These are phyloP conservation scores for Eutypa lata DNA, from an alignment of 2,329 filamentous ascomycete genomes.

Conservation along the genomic window DNA sequence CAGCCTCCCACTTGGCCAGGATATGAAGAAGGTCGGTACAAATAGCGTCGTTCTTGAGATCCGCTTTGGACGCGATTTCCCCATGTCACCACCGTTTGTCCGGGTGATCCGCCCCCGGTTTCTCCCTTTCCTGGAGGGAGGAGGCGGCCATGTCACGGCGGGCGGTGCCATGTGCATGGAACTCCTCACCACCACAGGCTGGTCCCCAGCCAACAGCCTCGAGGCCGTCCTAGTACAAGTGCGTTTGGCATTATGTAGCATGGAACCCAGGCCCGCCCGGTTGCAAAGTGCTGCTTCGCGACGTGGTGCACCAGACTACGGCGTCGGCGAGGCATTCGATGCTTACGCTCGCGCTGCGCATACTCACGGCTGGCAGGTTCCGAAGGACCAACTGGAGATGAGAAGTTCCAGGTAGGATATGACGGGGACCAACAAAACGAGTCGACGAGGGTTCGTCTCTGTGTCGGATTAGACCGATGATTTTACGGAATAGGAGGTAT, in stretches of 20 bases:
- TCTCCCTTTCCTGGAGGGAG: constrained; percentile 65
- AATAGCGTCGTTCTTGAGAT: constrained; percentile 76
- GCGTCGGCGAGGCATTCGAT: constrained; percentile 65
- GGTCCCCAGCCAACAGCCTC: constrained; percentile 69
- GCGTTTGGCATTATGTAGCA: constrained; percentile 67
- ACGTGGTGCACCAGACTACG: constrained; percentile 50
- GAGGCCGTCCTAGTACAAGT: constrained; percentile 81
- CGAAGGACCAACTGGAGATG: constrained; percentile 52
- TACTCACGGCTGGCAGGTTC: constrained; percentile 71
- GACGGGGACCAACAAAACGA: no score
- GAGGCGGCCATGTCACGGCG: constrained; percentile 80
- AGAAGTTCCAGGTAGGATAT: neutral
- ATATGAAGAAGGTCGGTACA: constrained; percentile 63
- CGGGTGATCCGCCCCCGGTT: constrained; percentile 80
- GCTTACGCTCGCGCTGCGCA: constrained; percentile 69
- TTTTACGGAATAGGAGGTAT: no score
- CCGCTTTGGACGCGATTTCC: constrained; percentile 74
- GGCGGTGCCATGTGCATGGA: constrained; percentile 86
- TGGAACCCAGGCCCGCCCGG: constrained; percentile 70
- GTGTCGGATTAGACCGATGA: no score
- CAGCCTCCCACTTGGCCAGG: constrained; percentile 64
- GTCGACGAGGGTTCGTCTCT: no score
- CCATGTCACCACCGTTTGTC: constrained; percentile 78
- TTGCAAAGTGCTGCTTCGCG: constrained; percentile 38
- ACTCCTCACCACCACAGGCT: constrained; percentile 78